Evolutionary conservation across 306 rosid genomes (phyloP).

Genomic region (Albizia julibrissin): DNA sequence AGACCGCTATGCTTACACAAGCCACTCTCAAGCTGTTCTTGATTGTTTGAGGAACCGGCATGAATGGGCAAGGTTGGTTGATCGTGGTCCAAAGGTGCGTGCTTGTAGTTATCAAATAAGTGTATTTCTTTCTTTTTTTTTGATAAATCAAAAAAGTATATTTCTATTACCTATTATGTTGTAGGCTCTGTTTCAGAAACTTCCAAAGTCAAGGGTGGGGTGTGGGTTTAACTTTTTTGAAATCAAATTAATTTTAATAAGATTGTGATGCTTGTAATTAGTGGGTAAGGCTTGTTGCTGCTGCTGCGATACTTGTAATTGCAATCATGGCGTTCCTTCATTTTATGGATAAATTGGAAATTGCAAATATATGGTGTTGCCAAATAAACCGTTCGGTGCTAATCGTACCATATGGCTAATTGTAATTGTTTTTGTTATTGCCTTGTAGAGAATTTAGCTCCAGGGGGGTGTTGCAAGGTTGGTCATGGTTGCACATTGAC

Average conservation of each 20-base stretch:
- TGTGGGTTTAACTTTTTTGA: background rate
- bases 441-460: background rate
- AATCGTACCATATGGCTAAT: background rate
- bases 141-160: background rate
- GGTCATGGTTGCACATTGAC: constrained; percentile 1
- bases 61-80: constrained; percentile 96
- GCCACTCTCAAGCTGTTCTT: constrained; percentile 97
- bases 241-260: constrained; percentile 14
- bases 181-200: constrained; percentile 20
- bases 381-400: constrained; percentile 18
- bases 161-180: background rate
- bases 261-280: background rate
- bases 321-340: background rate
- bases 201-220: constrained; percentile 11
- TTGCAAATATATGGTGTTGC: constrained; percentile 15
- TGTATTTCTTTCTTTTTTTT: background rate
- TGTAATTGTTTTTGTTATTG: background rate
- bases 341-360: constrained; percentile 15
- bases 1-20: constrained; percentile 95
- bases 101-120: constrained; percentile 15
- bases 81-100: constrained; percentile 96
- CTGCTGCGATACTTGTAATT: background rate
- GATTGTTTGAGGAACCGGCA: constrained; percentile 93
- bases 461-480: constrained; percentile 12
- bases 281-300: no score